Evolutionary conservation across 1,284 basidiomycete species (phyloP).

Genomic region (Ganoderma lingzhi): DNA sequence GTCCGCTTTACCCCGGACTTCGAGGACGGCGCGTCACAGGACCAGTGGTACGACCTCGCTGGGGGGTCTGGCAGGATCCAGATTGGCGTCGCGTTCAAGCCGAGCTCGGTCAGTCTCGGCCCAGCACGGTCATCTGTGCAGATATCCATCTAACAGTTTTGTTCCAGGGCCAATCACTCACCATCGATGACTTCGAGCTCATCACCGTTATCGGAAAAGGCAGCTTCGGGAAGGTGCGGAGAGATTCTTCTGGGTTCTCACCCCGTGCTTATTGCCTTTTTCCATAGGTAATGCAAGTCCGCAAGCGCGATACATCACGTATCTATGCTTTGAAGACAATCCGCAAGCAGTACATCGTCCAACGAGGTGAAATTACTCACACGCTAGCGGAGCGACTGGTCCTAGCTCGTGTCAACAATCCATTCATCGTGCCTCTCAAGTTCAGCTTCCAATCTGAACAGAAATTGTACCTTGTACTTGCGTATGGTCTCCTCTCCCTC

Average conservation of each 20-base stretch:
- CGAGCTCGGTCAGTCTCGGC: conserved; percentile 62
- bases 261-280: conserved; percentile 2
- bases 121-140: background rate
- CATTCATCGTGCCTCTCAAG: conserved; percentile 98
- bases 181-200: conserved; percentile 95
- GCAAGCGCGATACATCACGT: conserved; percentile 95
- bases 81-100: conserved; percentile 90
- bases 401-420: conserved; percentile 93
- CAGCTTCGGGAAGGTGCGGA: conserved; percentile 90
- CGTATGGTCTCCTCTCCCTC: conserved; percentile 69
- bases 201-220: conserved; percentile 98
- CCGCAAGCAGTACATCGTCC: conserved; percentile 95
- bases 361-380: conserved; percentile 97
- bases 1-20: conserved; percentile 95
- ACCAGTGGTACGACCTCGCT: conserved; percentile 79
- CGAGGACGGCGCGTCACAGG: conserved; percentile 72
- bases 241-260: background rate
- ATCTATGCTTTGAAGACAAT: conserved; percentile 99
- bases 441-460: conserved; percentile 98
- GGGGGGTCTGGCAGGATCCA: conserved; percentile 91
- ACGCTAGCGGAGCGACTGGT: conserved; percentile 97
- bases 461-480: conserved; percentile 95
- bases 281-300: conserved; percentile 93
- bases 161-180: conserved; percentile 69
- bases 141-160: conserved; percentile 7